Percentiles rank a stretch among this genome's conserved stretches.
Conservation (phyloP, 2,329 filamentous ascomycete species). For the Ascochyta koolunga region DNA sequence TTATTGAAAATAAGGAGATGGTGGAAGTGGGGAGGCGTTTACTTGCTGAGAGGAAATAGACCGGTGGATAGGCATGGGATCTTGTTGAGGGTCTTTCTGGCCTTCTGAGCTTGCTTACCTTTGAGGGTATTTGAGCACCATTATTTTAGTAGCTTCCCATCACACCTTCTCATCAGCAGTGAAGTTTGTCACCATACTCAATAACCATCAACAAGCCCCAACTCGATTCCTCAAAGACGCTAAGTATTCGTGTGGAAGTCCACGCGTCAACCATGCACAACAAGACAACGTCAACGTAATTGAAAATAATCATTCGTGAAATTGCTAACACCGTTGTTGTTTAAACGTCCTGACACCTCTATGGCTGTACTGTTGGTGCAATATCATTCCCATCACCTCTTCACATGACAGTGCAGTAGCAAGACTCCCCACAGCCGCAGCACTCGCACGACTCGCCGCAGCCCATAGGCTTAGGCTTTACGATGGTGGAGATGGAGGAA, state of each 20-base stretch:
- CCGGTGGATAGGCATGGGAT: neutral
- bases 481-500: constrained; percentile 44
- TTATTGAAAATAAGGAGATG: constrained; percentile 17
- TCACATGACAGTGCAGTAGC: constrained; percentile 46
- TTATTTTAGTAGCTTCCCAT: too few species aligned
- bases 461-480: constrained; percentile 45
- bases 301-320: neutral
- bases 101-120: neutral
- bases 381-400: neutral
- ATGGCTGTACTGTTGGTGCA: neutral
- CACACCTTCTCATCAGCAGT: too few species aligned
- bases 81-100: neutral
- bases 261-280: too few species aligned
- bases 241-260: too few species aligned
- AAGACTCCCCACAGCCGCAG: constrained; percentile 48
- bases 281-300: too few species aligned
- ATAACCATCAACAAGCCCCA: too few species aligned
- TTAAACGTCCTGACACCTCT: neutral
- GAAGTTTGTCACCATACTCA: too few species aligned
- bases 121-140: too few species aligned
- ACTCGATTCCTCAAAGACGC: too few species aligned
- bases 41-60: neutral
- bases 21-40: constrained; percentile 5
- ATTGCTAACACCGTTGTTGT: neutral
- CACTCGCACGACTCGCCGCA: constrained; percentile 48